phyloP scores from a whole-genome alignment of 2,329 filamentous ascomycete species.

The Trichophyton benhamiae region DNA sequence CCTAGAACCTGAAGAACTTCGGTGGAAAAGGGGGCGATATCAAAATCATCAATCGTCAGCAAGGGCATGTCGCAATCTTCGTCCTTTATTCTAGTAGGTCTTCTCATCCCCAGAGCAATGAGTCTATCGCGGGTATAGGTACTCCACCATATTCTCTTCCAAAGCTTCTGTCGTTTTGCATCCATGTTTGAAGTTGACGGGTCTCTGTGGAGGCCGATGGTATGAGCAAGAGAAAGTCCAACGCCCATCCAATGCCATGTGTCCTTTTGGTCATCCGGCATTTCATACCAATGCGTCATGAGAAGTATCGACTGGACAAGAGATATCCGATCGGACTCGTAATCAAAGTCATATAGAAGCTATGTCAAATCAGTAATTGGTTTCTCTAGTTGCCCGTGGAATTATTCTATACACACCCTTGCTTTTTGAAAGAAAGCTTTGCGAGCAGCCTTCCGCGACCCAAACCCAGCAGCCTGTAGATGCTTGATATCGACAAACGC shows the following conservation, averaged over 20 bases:
- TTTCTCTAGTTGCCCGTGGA: constrained; percentile 2
- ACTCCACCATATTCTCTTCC: constrained; percentile 97
- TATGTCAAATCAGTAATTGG: constrained; percentile 23
- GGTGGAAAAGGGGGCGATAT: constrained; percentile 56
- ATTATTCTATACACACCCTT: constrained; percentile 45
- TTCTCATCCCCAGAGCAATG: constrained; percentile 84
- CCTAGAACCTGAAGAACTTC: constrained; percentile 55
- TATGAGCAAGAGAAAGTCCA: constrained; percentile 82
- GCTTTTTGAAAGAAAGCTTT: constrained; percentile 83
- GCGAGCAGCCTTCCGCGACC: constrained; percentile 64
- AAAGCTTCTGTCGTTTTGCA: constrained; percentile 60
- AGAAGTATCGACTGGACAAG: constrained; percentile 78
- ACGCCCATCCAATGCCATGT: constrained; percentile 99
- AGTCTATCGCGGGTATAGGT: constrained; percentile 91
- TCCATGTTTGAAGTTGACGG: constrained; percentile 67
- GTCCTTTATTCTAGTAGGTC: constrained; percentile 82
- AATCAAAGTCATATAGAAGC: constrained; percentile 90
- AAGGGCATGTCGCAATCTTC: constrained; percentile 91
- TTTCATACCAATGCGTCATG: constrained; percentile 98
- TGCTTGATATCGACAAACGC: constrained; percentile 75
- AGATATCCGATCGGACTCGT: constrained; percentile 77
- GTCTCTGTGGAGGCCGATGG: constrained; percentile 83
- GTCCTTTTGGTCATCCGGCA: constrained; percentile 91
- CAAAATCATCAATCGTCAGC: constrained; percentile 74
- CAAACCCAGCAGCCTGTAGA: constrained; percentile 64